A percentile compares a stretch with the other conserved stretches of the same genome.
These are phyloP conservation scores for Ramaria rubella DNA, from an alignment of 768 basidiomycete genomes.

Conservation along the genomic window DNA sequence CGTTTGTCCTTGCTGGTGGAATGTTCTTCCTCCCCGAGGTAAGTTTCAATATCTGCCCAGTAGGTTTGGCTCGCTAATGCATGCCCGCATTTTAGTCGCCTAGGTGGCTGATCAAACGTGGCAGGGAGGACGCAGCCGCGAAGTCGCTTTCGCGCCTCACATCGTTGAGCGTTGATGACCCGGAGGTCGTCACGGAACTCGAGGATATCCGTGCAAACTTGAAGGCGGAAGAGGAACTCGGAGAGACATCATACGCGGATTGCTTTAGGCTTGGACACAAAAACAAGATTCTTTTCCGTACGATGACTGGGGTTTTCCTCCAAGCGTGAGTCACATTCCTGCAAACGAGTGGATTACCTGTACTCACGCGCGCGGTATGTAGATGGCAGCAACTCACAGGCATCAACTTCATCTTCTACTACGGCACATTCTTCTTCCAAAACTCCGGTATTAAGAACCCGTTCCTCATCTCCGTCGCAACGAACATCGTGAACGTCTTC, in stretches of 20 bases:
- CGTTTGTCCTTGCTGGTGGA: constrained; percentile 58
- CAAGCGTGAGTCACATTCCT: no score
- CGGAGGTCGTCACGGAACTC: constrained; percentile 46
- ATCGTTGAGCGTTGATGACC: constrained; percentile 41
- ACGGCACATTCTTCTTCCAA: constrained; percentile 61
- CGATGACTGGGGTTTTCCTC: constrained; percentile 76
- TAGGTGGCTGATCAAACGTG: constrained; percentile 70
- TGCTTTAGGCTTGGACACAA: constrained; percentile 42
- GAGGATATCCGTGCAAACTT: constrained; percentile 53
- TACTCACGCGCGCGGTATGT: no score
- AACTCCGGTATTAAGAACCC: constrained; percentile 49
- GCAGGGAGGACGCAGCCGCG: constrained; percentile 51
- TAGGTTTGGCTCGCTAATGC: background rate
- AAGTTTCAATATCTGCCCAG: background rate
- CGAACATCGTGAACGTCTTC: constrained; percentile 68
- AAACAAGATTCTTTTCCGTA: constrained; percentile 63
- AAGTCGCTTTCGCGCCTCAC: constrained; percentile 59
- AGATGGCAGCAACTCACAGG: constrained; percentile 82
- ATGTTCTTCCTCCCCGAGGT: constrained; percentile 66
- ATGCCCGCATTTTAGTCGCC: constrained; percentile 50
- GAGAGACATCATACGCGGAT: constrained; percentile 57
- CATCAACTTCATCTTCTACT: constrained; percentile 74
- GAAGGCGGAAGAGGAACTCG: constrained; percentile 54
- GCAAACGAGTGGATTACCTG: no score
- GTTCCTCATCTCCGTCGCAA: constrained; percentile 62